phyloP scores from a whole-genome alignment of 2,329 filamentous ascomycete species.

The Sporothrix curviconia region DNA sequence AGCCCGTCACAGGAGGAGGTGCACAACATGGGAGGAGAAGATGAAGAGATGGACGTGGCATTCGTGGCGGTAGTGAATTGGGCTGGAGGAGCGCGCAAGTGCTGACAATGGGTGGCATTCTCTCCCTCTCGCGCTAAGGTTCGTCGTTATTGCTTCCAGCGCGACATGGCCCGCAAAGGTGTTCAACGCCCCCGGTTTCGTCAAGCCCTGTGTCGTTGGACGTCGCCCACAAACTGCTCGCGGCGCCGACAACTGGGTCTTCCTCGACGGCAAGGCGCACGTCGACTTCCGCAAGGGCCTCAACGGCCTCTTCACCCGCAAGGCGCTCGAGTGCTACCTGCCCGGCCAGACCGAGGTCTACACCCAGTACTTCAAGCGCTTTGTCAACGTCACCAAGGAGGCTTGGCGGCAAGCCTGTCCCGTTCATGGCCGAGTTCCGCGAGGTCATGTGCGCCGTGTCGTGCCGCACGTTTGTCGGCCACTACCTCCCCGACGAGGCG shows the following conservation, averaged over 20 bases:
- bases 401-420: slow-evolving; percentile 65
- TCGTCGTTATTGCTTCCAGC: slow-evolving; percentile 92
- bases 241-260: slow-evolving; percentile 93
- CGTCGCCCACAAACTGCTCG: slow-evolving; percentile 84
- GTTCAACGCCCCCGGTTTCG: slow-evolving; percentile 85
- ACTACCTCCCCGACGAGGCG: slow-evolving; percentile 85
- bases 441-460: slow-evolving; percentile 93
- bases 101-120: not conserved
- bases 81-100: not conserved
- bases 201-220: slow-evolving; percentile 97
- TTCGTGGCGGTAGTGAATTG: too few species aligned
- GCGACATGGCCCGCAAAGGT: slow-evolving; percentile 95
- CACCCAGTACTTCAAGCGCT: slow-evolving; percentile 75
- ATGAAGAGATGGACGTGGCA: not conserved
- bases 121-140: slow-evolving; percentile 54
- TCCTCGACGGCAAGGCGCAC: slow-evolving; percentile 89
- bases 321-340: slow-evolving; percentile 80
- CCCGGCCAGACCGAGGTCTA: slow-evolving; percentile 91
- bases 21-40: not conserved
- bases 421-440: slow-evolving; percentile 87
- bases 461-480: slow-evolving; percentile 92
- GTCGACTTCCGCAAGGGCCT: slow-evolving; percentile 96
- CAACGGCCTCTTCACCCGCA: slow-evolving; percentile 88
- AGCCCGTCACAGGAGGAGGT: too few species aligned
- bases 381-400: slow-evolving; percentile 67